Percentiles rank a stretch among this genome's conserved stretches.
These are phyloP conservation scores for Saccharomycopsis synnaedendra DNA, from an alignment of 805 yeast genomes.

Conservation along the genomic window DNA sequence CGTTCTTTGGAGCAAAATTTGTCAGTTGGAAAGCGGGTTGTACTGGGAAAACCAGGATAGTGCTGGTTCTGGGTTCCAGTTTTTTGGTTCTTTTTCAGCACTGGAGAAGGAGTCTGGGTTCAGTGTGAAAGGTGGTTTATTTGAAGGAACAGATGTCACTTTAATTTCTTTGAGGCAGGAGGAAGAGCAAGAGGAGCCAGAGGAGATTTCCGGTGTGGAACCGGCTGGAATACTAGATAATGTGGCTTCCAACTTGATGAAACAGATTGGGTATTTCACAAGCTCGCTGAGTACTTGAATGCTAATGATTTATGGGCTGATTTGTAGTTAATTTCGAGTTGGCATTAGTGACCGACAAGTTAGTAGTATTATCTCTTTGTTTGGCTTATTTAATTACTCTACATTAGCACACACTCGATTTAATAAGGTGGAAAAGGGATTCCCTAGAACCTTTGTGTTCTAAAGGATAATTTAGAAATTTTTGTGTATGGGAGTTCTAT, in stretches of 20 bases:
- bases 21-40: conserved; percentile 20
- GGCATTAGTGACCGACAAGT: too few species aligned
- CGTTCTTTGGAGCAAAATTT: conserved; percentile 44
- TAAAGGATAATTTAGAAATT: too few species aligned
- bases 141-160: background rate
- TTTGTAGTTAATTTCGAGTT: too few species aligned
- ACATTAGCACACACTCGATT: too few species aligned
- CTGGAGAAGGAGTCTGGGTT: background rate
- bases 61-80: background rate
- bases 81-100: background rate
- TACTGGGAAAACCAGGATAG: background rate
- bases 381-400: too few species aligned
- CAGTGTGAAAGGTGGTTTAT: background rate
- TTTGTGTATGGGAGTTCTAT: too few species aligned
- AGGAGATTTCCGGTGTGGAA: background rate
- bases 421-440: too few species aligned
- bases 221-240: conserved; percentile 25
- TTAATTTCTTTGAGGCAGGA: background rate
- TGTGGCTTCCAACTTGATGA: conserved; percentile 36
- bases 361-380: too few species aligned
- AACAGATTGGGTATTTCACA: conserved; percentile 21
- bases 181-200: conserved; percentile 16
- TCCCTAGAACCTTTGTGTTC: too few species aligned
- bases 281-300: too few species aligned
- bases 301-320: too few species aligned